Base-by-base conservation (phyloP, 768 basidiomycete genomes). In the Lactarius quietus region DNA sequence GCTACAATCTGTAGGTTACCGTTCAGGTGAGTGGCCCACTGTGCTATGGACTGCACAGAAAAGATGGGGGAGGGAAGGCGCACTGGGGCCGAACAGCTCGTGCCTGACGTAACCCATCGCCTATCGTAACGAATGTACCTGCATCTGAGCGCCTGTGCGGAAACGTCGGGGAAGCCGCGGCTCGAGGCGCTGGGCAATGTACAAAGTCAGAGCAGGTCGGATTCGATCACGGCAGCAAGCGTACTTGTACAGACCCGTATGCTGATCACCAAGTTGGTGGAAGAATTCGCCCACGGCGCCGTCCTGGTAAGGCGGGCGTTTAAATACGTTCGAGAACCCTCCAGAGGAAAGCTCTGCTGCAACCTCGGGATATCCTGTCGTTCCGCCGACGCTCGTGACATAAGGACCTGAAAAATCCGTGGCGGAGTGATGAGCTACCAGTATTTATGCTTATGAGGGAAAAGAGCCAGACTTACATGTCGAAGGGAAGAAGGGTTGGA, bases 51-150 rank as follows among this genome's bases (percentile, higher is more conserved):
- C 33, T 5, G 9, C 33, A 9, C 33, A 35, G 33, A 35, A 9
- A 35, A 4, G 33, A 5, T 5, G 33, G 33, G 9, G 9, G 33
- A 35, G 33, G 33, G 33, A 35, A 35, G 33, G 9, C 33, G 33
- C 9, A 43, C 41, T 12, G 41, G 41, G 20, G 3, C 0, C 8
- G 41, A 7, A 1, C 41, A 43, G 20, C 20, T 43, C 18, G 41
- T 43, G 20, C 41, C 41, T 35, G 4, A 20, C 1, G 3, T 9
- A n/a, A 0, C 1, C n/a, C n/a, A n/a, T n/a, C n/a, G n/a, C n/a
- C n/a, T n/a, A n/a, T n/a, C n/a, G 0, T 43, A 0, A 3, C 0
- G 8, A 7, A 8, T 20, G 3, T n/a, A 7, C 0, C n/a, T n/a
- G 1, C 20, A 3, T 7, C 20, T 9, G 0, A 3, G 0, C 7